Conservation (phyloP, 306 rosid species). For the Pterocarpus santalinus region DNA sequence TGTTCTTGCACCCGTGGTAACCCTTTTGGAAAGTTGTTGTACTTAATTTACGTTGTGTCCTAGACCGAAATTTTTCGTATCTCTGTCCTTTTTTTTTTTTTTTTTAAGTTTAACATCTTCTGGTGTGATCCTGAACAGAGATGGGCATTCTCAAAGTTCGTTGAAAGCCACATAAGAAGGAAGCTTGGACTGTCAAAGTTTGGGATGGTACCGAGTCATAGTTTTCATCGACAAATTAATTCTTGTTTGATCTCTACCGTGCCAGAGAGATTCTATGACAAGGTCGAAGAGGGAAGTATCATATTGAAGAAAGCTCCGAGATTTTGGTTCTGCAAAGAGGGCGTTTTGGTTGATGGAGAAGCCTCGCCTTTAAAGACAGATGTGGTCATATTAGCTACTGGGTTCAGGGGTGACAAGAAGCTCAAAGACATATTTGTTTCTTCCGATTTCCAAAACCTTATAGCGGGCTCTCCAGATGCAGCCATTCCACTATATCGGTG, state of each 20-base stretch:
- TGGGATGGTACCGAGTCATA: conserved; percentile 76
- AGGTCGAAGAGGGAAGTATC: conserved; percentile 73
- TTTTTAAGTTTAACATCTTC: no score
- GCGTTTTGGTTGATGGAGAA: conserved; percentile 63
- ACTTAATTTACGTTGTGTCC: neutral
- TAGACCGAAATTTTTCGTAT: neutral
- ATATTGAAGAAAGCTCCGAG: conserved; percentile 58
- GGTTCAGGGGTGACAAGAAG: conserved; percentile 70
- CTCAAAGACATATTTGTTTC: conserved; percentile 66
- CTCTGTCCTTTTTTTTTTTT: no score
- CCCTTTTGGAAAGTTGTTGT: neutral
- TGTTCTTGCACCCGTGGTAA: conserved; percentile 73
- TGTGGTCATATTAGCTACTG: conserved; percentile 72
- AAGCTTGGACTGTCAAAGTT: conserved; percentile 60
- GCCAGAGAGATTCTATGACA: conserved; percentile 67
- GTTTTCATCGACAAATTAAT: conserved; percentile 60
- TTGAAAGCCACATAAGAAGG: conserved; percentile 60
- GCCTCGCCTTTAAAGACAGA: conserved; percentile 50
- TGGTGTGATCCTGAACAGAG: conserved; percentile 47
- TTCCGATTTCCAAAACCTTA: conserved; percentile 58
- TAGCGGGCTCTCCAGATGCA: conserved; percentile 49
- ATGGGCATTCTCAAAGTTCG: conserved; percentile 68
- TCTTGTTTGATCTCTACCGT: conserved; percentile 54
- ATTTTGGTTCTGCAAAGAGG: conserved; percentile 63
- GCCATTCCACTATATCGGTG: conserved; percentile 71